Evolutionary conservation across 2,329 filamentous ascomycete species (phyloP).

Genomic region (Diaporthe longicolla): DNA sequence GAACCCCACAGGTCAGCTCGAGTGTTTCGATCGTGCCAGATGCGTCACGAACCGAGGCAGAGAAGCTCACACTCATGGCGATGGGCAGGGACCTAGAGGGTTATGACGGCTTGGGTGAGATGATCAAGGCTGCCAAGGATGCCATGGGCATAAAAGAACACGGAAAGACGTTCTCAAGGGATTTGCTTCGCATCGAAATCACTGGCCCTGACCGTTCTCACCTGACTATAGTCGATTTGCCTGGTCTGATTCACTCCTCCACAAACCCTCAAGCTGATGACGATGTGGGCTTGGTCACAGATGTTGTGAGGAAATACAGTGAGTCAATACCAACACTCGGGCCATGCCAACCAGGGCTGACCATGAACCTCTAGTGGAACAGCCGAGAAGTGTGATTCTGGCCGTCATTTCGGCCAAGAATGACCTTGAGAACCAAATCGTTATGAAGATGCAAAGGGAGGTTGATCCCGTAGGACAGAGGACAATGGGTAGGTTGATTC

Average conservation of each 20-base stretch:
- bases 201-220: conserved; percentile 61
- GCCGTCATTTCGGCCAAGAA: conserved; percentile 69
- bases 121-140: conserved; percentile 56
- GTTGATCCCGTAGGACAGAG: conserved; percentile 52
- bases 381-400: conserved; percentile 70
- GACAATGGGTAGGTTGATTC: conserved; percentile 67
- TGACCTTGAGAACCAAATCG: conserved; percentile 70
- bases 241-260: conserved; percentile 65
- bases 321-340: accelerated
- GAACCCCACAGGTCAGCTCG: conserved; percentile 48
- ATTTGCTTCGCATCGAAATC: conserved; percentile 62
- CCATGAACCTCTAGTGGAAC: conserved; percentile 53
- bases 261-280: conserved; percentile 57
- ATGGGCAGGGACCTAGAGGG: conserved; percentile 38
- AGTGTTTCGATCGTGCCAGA: conserved; percentile 46
- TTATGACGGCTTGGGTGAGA: conserved; percentile 48
- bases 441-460: conserved; percentile 64
- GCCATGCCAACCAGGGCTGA: neutral
- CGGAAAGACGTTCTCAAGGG: conserved; percentile 56
- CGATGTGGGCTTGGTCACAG: conserved; percentile 60
- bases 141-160: conserved; percentile 62
- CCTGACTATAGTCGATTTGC: conserved; percentile 72
- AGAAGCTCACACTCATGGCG: neutral
- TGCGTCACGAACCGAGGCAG: conserved; percentile 11
- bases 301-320: conserved; percentile 66